These are phyloP conservation scores for Fusarium verticillioides DNA, from an alignment of 2,329 filamentous ascomycete species.

Conservation along the genomic window DNA sequence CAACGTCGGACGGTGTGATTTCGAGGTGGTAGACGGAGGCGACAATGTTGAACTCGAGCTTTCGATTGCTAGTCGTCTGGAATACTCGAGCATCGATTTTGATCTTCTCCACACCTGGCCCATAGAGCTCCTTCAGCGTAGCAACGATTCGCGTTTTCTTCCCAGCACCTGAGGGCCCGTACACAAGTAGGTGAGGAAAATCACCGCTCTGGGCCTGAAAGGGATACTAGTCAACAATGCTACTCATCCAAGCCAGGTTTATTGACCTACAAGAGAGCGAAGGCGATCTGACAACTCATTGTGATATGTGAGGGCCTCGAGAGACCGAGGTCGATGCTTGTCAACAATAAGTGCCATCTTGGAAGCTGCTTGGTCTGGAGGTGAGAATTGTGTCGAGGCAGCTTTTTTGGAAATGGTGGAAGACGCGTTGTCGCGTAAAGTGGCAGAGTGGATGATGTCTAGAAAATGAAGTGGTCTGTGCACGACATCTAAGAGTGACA, in stretches of 20 bases:
- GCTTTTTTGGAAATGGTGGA: conserved; percentile 38
- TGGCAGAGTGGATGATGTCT: conserved; percentile 51
- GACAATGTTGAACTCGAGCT: conserved; percentile 99
- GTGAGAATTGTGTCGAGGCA: conserved; percentile 29
- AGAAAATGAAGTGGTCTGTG: conserved; percentile 38
- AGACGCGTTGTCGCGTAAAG: conserved; percentile 56
- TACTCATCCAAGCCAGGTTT: conserved; percentile 31
- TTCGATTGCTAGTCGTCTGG: conserved; percentile 93
- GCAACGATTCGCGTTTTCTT: conserved; percentile 98
- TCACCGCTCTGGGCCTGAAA: conserved; percentile 91
- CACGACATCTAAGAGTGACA: not conserved
- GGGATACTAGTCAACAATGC: conserved; percentile 11
- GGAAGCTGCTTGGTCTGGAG: conserved; percentile 24
- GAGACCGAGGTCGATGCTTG: conserved; percentile 77
- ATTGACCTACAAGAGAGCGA: conserved; percentile 82
- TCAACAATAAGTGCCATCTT: conserved; percentile 77
- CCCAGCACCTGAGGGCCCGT: conserved; percentile 94
- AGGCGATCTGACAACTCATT: conserved; percentile 87
- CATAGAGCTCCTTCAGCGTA: conserved; percentile 94
- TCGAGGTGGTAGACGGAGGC: conserved; percentile 97
- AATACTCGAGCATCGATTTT: conserved; percentile 98
- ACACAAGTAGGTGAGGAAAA: conserved; percentile 97
- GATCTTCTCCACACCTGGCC: conserved; percentile 98
- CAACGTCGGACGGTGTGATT: conserved; percentile 96
- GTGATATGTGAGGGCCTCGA: conserved; percentile 87